These are phyloP conservation scores for Sphaerostilbella broomeana DNA, from an alignment of 2,329 filamentous ascomycete genomes.

Conservation along the genomic window DNA sequence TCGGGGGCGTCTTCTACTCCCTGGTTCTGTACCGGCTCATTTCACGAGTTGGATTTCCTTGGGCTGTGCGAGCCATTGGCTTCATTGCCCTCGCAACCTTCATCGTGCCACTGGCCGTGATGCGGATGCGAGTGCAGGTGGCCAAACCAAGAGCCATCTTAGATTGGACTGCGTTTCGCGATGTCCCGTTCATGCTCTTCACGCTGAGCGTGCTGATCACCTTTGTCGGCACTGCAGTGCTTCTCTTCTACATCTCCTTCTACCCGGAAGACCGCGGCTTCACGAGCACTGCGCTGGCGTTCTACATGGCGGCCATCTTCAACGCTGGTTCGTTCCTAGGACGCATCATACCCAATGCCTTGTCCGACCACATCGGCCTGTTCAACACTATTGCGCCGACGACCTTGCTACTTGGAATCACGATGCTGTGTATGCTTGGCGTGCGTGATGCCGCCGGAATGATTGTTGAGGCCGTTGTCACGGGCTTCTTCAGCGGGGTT, in stretches of 20 bases:
- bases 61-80: slow-evolving; percentile 22
- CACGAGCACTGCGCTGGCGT: slow-evolving; percentile 25
- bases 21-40: slow-evolving; percentile 20
- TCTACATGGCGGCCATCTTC: slow-evolving; percentile 39
- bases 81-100: slow-evolving; percentile 28
- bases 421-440: too few relatives aligned
- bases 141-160: slow-evolving; percentile 12
- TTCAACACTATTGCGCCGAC: slow-evolving; percentile 29
- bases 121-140: slow-evolving; percentile 32
- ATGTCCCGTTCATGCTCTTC: slow-evolving; percentile 14
- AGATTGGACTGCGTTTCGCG: slow-evolving; percentile 20
- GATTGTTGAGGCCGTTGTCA: too few relatives aligned
- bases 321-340: slow-evolving; percentile 42
- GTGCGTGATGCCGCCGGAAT: too few relatives aligned
- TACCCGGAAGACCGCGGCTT: slow-evolving; percentile 24
- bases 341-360: slow-evolving; percentile 34
- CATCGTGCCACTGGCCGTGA: slow-evolving; percentile 31
- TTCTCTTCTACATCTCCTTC: slow-evolving; percentile 31
- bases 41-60: slow-evolving; percentile 22
- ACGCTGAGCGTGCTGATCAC: slow-evolving; percentile 21
- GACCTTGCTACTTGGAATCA: too few relatives aligned
- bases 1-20: slow-evolving; percentile 30
- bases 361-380: slow-evolving; percentile 30
- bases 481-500: too few relatives aligned
- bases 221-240: slow-evolving; percentile 34